Percentiles rank a stretch among this genome's conserved stretches.
Evolutionary conservation across 2,329 filamentous ascomycete genomes (phyloP).

Genomic region (Claviceps maximensis): DNA sequence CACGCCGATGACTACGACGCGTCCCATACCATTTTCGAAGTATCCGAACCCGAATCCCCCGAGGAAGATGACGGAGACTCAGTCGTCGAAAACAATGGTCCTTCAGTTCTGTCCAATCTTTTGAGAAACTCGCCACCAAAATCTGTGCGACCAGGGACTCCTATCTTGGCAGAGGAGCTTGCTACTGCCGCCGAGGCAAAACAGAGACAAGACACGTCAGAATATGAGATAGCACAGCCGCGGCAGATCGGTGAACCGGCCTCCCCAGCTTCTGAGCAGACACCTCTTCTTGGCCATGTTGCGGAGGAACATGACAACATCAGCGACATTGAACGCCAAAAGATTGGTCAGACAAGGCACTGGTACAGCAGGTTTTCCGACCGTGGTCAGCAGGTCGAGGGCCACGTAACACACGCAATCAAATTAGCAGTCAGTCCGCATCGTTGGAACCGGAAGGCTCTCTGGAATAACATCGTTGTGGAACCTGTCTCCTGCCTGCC

Average conservation of each 20-base stretch:
- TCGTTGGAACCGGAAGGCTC: conserved; percentile 53
- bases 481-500: conserved; percentile 62
- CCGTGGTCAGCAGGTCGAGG: conserved; percentile 19
- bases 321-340: conserved; percentile 39
- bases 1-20: conserved; percentile 13
- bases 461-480: conserved; percentile 52
- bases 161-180: conserved; percentile 1
- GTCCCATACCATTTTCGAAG: conserved; percentile 45
- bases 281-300: conserved; percentile 31
- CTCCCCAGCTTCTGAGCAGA: conserved; percentile 25
- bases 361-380: conserved; percentile 24
- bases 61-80: conserved; percentile 8
- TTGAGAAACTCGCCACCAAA: conserved; percentile 36
- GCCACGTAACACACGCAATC: conserved; percentile 17
- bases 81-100: conserved; percentile 13
- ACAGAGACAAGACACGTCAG: not conserved
- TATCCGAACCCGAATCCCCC: conserved; percentile 34
- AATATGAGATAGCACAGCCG: conserved; percentile 6
- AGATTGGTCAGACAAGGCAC: conserved; percentile 17
- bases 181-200: not conserved
- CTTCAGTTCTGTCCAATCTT: conserved; percentile 35
- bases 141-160: conserved; percentile 12
- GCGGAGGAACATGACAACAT: conserved; percentile 19
- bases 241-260: conserved; percentile 5
- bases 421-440: conserved; percentile 44